Evolutionary conservation across 805 yeast genomes (phyloP), one percentile per base, ranked within the genome.

Genomic region (Pichia nakasei): DNA sequence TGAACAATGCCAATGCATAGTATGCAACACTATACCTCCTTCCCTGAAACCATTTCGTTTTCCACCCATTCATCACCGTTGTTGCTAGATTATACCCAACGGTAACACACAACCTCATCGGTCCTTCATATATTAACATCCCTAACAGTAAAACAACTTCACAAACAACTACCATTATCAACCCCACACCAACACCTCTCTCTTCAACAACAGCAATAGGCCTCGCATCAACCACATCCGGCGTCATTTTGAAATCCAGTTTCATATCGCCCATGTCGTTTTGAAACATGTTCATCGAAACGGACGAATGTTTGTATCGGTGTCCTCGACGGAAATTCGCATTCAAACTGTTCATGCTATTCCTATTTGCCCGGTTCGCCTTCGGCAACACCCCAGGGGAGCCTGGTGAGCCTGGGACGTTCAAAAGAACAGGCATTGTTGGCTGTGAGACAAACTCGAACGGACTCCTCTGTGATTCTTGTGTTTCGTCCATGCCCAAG

Each of bases 301-400:
- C 96, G 9, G 96, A 88, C 3, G 97, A 88, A 62, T 91, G 97
- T 60, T 91, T 91, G 60, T 91, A 91, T 53, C 91, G 75, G 63
- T 91, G 98, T 7, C 98, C 98, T 53, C 89, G 79, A 69, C 98
- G 80, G 54, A 29, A 29, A 29, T 29, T 29, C 2, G 32, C 17
- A 15, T 29, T 29, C 2, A 29, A 6, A 29, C 32, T 29, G 15
- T 29, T 29, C 32, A 29, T 29, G 15, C 32, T 29, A 29, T 29
- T 29, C 7, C 32, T n/a, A 29, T 29, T 29, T 7, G 32, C 32
- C 13, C 32, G n/a, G 15, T 29, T 29, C 8, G 17, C 32, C 32
- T 29, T 29, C 15, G 32, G 32, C 7, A 29, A 15, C 3, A 29
- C 15, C 6, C 32, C 32, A 13, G 32, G 32, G 6, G 32, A 29